A percentile compares a stretch with the other conserved stretches of the same genome.
Evolutionary conservation across 495 filamentous ascomycete genomes (phyloP).

Genomic region (Schizothecium vesticola): DNA sequence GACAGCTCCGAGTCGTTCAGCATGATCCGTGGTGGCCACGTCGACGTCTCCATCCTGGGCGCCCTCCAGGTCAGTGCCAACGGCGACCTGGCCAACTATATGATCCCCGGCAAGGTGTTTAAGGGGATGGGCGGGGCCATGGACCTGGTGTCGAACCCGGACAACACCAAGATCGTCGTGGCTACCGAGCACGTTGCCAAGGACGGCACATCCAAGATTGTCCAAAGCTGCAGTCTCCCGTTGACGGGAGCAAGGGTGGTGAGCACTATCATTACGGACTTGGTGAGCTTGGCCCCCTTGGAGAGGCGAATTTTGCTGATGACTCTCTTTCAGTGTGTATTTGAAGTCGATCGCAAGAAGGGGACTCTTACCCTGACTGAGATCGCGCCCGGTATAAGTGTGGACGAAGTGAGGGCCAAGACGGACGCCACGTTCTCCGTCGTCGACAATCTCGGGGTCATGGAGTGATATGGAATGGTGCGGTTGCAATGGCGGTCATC

Average conservation of each 20-base stretch:
- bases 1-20: conserved; percentile 55
- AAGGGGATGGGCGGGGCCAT: conserved; percentile 63
- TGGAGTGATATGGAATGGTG: conserved; percentile 29
- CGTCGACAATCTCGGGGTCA: conserved; percentile 42
- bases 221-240: conserved; percentile 51
- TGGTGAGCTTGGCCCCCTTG: conserved; percentile 33
- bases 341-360: conserved; percentile 49
- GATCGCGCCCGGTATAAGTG: conserved; percentile 49
- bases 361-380: conserved; percentile 51
- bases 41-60: conserved; percentile 57
- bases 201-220: conserved; percentile 54
- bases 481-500: background rate
- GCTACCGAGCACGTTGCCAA: conserved; percentile 59
- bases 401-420: conserved; percentile 49
- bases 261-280: conserved; percentile 53
- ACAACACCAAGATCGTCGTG: conserved; percentile 56
- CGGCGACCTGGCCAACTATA: conserved; percentile 59
- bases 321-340: conserved; percentile 40
- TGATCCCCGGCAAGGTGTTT: conserved; percentile 58
- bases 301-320: conserved; percentile 2
- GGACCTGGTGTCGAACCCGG: conserved; percentile 57
- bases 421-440: conserved; percentile 51
- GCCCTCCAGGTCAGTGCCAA: conserved; percentile 54
- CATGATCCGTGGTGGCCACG: conserved; percentile 58
- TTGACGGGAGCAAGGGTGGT: conserved; percentile 51